phyloP scores from a whole-genome alignment of 2,329 filamentous ascomycete genomes.

The Arachnomyces sp. region DNA sequence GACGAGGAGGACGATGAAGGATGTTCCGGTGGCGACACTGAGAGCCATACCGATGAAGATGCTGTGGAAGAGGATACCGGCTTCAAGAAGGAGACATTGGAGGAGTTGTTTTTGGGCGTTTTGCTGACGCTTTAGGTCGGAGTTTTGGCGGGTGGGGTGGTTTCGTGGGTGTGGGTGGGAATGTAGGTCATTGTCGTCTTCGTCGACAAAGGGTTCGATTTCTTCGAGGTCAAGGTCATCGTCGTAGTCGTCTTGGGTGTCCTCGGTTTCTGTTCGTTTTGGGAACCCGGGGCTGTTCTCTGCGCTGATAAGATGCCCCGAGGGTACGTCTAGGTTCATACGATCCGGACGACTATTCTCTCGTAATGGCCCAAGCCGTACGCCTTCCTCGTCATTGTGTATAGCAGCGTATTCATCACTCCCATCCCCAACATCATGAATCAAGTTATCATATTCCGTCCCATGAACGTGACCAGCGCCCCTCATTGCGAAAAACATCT shows the following conservation, averaged over 20 bases:
- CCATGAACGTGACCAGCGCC: slow-evolving; percentile 54
- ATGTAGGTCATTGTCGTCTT: slow-evolving; percentile 8
- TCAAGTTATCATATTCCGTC: slow-evolving; percentile 44
- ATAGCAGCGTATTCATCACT: neutral
- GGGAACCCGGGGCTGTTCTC: slow-evolving; percentile 10
- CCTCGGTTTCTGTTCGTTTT: slow-evolving; percentile 16
- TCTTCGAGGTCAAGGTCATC: slow-evolving; percentile 56
- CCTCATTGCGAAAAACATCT: slow-evolving; percentile 78
- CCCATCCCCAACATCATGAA: slow-evolving; percentile 14
- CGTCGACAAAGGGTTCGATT: slow-evolving; percentile 24
- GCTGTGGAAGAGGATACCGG: slow-evolving; percentile 76
- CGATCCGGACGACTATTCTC: no score
- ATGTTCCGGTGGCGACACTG: slow-evolving; percentile 69
- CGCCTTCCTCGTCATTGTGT: neutral
- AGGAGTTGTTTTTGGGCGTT: slow-evolving; percentile 55
- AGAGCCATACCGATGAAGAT: slow-evolving; percentile 84
- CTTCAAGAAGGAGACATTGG: slow-evolving; percentile 73
- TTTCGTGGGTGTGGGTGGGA: slow-evolving; percentile 8
- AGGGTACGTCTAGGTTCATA: slow-evolving; percentile 2
- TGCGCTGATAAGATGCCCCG: slow-evolving; percentile 14
- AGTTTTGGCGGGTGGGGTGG: slow-evolving; percentile 10
- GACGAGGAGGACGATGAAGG: slow-evolving; percentile 71
- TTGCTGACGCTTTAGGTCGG: slow-evolving; percentile 9
- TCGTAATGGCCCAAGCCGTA: neutral
- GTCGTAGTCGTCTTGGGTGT: slow-evolving; percentile 45